Evolutionary conservation across 495 filamentous ascomycete species (phyloP), one percentile per base, ranked within the genome.

Genomic region (Paragyromitra xinjiangensis): DNA sequence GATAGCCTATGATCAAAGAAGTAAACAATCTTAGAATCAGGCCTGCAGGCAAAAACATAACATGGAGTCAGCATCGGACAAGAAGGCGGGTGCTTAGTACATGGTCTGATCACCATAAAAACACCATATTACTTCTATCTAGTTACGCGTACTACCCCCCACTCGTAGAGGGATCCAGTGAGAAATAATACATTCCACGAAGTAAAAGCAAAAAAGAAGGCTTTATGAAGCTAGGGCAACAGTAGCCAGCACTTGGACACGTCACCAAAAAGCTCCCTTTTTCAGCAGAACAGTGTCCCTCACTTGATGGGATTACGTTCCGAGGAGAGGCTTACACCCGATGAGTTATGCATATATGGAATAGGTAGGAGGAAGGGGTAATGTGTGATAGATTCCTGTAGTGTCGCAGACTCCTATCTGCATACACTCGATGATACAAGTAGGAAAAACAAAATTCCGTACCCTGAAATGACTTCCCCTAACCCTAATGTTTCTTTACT

Each of bases 1-100:
- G 68, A 71, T 71, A 63, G 68, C 68, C 68, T 71, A 71, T 71
- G 68, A 71, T 40, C 29, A 59, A 62, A 61, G 39, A 53, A 62
- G 58, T 71, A 71, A 71, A 58, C 68, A 71, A 44, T 62, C 68
- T 62, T 71, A 62, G 24, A 62, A 71, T 71, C 19, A 62, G 68
- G 68, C 68, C 68, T 50, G 68, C 68, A 71, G 44, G 14, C 39
- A 62, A 50, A 50, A 62, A 70, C 24, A 45, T 22, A 70, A 26
- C 3, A 70, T 40, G 51, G 39, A 58, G 40, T 40, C 53, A 45
- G 53, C 58, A 71, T 62, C 56, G 45, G 16, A 37, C 56, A 44
- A 40, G 39, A 50, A 42, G 12, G 42, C 19, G n/a, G 56, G 55
- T 12, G 29, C 44, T 56, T 71, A 39, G 26, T 39, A 50, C 44